phyloP scores from a whole-genome alignment of 83 land plant species.

The Thuja plicata region DNA sequence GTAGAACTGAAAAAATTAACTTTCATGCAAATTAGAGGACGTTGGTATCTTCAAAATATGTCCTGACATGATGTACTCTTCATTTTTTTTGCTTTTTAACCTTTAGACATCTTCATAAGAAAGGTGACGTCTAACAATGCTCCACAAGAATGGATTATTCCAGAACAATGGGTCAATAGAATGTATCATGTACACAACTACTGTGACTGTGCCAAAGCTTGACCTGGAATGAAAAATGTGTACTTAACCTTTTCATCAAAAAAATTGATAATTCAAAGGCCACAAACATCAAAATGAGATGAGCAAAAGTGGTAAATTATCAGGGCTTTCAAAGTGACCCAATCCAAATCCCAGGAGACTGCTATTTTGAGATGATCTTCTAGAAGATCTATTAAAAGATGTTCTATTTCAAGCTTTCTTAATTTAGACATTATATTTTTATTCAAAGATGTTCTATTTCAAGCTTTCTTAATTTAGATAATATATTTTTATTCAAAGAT shows the following conservation, averaged over 20 bases:
- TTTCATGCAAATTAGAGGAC: background rate
- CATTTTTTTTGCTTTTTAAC: background rate
- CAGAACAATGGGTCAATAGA: background rate
- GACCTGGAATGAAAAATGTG: background rate
- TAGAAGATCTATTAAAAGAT: too few relatives aligned
- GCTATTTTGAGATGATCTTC: too few relatives aligned
- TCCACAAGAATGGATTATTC: background rate
- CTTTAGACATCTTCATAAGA: background rate
- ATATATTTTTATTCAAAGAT: too few relatives aligned
- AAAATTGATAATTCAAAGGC: background rate
- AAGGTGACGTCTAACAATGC: background rate
- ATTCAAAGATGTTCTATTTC: too few relatives aligned
- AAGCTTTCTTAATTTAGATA: too few relatives aligned
- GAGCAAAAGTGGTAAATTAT: too few relatives aligned
- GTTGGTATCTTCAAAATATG: background rate
- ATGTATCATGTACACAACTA: background rate
- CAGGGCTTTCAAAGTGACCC: too few relatives aligned
- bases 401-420: too few relatives aligned
- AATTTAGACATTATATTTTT: too few relatives aligned
- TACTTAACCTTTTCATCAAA: background rate
- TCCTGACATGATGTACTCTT: background rate
- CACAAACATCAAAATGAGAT: background rate
- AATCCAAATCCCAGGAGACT: too few relatives aligned
- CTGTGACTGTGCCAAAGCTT: background rate
- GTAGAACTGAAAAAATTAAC: background rate